These are phyloP conservation scores for Malus hybrid DNA, from an alignment of 331 rosid genomes.

Conservation along the genomic window DNA sequence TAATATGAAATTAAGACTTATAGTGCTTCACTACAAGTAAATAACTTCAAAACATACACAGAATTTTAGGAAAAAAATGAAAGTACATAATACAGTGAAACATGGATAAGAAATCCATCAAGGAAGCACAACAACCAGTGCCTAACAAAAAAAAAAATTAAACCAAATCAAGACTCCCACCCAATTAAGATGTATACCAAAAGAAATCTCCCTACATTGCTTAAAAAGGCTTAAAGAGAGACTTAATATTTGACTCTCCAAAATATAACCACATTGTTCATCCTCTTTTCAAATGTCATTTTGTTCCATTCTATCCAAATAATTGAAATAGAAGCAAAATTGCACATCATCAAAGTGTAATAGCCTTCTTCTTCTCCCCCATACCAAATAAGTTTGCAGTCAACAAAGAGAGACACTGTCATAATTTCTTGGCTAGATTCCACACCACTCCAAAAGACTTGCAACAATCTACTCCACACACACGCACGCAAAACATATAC, in stretches of 20 bases:
- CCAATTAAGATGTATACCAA: neutral
- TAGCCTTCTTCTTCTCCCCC: neutral
- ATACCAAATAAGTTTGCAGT: neutral
- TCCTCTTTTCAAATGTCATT: neutral
- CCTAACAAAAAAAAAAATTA: neutral
- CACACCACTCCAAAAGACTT: neutral
- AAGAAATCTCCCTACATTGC: neutral
- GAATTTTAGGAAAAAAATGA: neutral
- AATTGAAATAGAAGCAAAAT: neutral
- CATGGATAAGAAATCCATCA: neutral
- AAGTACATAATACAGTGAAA: neutral
- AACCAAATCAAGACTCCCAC: neutral
- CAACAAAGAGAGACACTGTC: neutral
- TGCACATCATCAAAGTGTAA: neutral
- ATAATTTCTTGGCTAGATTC: neutral
- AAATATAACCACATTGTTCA: neutral
- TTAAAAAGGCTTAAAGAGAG: neutral
- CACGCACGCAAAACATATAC: neutral
- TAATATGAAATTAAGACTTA: neutral
- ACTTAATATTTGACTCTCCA: neutral
- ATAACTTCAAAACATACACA: neutral
- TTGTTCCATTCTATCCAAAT: neutral
- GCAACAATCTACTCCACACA: neutral
- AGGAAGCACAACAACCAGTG: neutral
- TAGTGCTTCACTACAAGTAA: neutral